Conservation (phyloP, 1,284 basidiomycete species). For the Pseudozyma thailandica region DNA sequence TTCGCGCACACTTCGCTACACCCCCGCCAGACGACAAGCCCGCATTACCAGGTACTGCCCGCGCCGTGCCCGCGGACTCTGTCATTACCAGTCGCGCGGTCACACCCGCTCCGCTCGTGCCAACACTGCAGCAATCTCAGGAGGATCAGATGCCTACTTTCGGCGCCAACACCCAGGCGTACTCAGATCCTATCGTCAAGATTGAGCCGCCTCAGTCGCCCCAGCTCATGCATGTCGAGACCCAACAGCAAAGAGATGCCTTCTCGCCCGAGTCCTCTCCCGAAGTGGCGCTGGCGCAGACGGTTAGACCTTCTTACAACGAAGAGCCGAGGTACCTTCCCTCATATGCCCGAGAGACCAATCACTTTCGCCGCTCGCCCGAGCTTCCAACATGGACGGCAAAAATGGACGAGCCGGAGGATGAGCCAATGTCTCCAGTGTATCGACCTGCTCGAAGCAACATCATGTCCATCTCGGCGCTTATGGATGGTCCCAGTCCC, state of each 20-base stretch:
- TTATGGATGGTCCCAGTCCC: constrained; percentile 38
- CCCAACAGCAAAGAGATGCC: neutral
- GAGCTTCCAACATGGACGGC: constrained; percentile 4
- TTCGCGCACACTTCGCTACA: constrained; percentile 23
- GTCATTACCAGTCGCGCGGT: constrained; percentile 8
- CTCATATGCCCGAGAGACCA: constrained; percentile 1
- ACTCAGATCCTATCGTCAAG: constrained; percentile 17
- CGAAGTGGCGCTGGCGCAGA: constrained; percentile 39
- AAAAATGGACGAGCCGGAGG: constrained; percentile 14
- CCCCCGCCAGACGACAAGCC: constrained; percentile 19
- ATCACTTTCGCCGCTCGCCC: neutral
- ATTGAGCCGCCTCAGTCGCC: constrained; percentile 28
- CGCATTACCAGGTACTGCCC: neutral
- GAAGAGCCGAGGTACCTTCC: neutral
- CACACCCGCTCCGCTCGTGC: neutral
- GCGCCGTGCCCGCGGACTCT: neutral
- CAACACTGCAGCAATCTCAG: neutral
- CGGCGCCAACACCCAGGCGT: neutral
- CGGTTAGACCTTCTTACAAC: constrained; percentile 7
- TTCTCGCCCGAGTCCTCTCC: constrained; percentile 47
- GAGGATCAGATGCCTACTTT: neutral
- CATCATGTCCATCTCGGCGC: constrained; percentile 52
- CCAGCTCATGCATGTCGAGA: constrained; percentile 6
- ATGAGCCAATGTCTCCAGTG: constrained; percentile 33
- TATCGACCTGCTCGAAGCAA: constrained; percentile 35